Evolutionary conservation across 2,329 filamentous ascomycete species (phyloP).

Genomic region (Aspergillus fumigatiaffinis): DNA sequence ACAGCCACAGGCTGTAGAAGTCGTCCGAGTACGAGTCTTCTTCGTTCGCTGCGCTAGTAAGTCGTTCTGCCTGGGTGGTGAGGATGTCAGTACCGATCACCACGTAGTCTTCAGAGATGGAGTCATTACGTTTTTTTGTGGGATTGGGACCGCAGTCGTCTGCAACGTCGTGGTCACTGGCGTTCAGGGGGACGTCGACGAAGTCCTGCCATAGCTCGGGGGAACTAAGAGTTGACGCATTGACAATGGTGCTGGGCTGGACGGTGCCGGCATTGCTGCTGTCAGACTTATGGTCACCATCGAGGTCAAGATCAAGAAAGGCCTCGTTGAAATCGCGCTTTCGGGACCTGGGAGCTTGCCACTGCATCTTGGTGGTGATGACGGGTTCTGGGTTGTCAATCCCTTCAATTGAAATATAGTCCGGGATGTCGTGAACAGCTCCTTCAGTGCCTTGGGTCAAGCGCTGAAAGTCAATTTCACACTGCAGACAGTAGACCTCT

Average conservation of each 20-base stretch:
- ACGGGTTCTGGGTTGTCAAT: not conserved
- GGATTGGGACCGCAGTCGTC: not conserved
- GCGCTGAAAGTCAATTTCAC: slow-evolving; percentile 8
- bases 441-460: not conserved
- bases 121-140: not conserved
- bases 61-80: not conserved
- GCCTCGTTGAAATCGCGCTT: not conserved
- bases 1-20: not conserved
- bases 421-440: not conserved
- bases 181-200: not conserved
- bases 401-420: not conserved
- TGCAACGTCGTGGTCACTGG: not conserved
- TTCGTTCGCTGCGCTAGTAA: not conserved
- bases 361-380: not conserved
- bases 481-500: slow-evolving; percentile 10
- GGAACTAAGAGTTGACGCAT: not conserved
- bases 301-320: not conserved
- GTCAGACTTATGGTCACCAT: not conserved
- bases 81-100: not conserved
- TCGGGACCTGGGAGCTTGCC: not conserved
- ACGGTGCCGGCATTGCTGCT: slow-evolving; percentile 45
- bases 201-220: not conserved
- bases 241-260: slow-evolving; percentile 31
- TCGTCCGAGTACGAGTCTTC: not conserved
- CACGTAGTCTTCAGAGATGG: not conserved